These are phyloP conservation scores for Yamadazyma sp. DNA, from an alignment of 1,139 yeast species.

Conservation along the genomic window DNA sequence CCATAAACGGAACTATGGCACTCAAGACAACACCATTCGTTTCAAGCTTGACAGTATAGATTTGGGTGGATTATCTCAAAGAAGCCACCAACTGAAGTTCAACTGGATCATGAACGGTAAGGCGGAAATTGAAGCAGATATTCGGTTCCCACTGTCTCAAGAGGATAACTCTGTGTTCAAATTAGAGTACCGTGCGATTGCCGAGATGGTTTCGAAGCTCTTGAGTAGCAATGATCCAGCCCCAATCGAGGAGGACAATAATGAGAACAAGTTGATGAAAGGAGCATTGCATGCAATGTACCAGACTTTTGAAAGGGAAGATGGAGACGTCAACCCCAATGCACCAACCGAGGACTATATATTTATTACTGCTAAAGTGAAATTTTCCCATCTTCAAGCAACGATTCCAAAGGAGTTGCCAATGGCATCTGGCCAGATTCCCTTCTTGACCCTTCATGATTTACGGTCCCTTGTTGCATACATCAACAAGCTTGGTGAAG, in stretches of 20 bases:
- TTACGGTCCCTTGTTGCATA: slow-evolving; percentile 60
- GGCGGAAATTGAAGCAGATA: slow-evolving; percentile 68
- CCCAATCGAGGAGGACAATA: slow-evolving; percentile 15
- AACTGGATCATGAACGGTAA: slow-evolving; percentile 73
- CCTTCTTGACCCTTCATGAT: slow-evolving; percentile 59
- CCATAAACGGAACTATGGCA: slow-evolving; percentile 48
- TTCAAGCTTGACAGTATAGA: slow-evolving; percentile 67
- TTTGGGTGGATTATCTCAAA: slow-evolving; percentile 42
- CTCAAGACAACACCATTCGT: slow-evolving; percentile 44
- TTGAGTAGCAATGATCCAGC: slow-evolving; percentile 21
- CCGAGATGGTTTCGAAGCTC: slow-evolving; percentile 26
- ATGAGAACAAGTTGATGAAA: slow-evolving; percentile 33
- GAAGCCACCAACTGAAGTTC: slow-evolving; percentile 45
- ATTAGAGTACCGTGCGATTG: slow-evolving; percentile 24
- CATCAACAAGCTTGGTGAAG: slow-evolving; percentile 43
- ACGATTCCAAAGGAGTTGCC: slow-evolving; percentile 56
- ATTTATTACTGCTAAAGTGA: slow-evolving; percentile 63
- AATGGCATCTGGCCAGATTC: slow-evolving; percentile 48
- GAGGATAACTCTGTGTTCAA: slow-evolving; percentile 23
- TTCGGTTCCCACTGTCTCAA: slow-evolving; percentile 56
- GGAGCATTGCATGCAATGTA: slow-evolving; percentile 47
- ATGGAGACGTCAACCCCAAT: slow-evolving; percentile 1
- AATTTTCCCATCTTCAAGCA: slow-evolving; percentile 62
- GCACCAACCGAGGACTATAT: slow-evolving; percentile 45
- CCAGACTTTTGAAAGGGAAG: slow-evolving; percentile 31